Evolutionary conservation across 495 filamentous ascomycete species (phyloP).

Genomic region (Hypoxylon lienhwacheense): DNA sequence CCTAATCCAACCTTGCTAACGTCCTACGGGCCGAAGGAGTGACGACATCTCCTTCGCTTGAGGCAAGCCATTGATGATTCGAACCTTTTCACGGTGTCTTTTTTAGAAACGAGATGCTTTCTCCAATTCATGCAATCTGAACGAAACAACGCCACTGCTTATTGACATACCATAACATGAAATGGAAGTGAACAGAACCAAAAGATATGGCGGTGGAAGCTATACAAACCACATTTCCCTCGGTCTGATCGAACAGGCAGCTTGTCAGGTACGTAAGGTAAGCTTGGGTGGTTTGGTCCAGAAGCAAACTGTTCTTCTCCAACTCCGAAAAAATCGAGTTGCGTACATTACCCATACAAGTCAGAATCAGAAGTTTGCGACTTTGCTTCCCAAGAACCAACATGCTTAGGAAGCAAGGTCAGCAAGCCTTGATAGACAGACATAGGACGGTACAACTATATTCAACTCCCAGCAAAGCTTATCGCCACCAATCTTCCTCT

Average conservation of each 20-base stretch:
- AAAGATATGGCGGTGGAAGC: too few species aligned
- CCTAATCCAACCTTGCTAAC: slow-evolving; percentile 18
- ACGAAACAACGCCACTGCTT: too few species aligned
- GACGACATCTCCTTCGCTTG: slow-evolving; percentile 12
- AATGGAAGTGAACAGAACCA: too few species aligned
- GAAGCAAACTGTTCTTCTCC: slow-evolving; percentile 14
- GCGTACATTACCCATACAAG: neutral
- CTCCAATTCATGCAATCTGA: slow-evolving; percentile 6
- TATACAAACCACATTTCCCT: too few species aligned
- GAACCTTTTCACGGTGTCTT: neutral
- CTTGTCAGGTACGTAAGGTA: too few species aligned
- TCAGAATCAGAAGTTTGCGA: slow-evolving; percentile 8
- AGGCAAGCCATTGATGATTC: slow-evolving; percentile 10
- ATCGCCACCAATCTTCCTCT: neutral
- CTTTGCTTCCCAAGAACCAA: slow-evolving; percentile 10
- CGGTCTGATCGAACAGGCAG: too few species aligned
- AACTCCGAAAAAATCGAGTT: slow-evolving; percentile 1
- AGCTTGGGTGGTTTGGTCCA: slow-evolving; percentile 4
- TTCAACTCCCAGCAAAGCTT: slow-evolving; percentile 3
- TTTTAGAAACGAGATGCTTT: neutral
- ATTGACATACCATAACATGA: too few species aligned
- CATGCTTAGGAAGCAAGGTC: slow-evolving; percentile 20
- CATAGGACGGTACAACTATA: neutral
- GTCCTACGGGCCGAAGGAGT: slow-evolving; percentile 15
- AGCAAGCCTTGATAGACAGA: slow-evolving; percentile 14